Evolutionary conservation across 352 stramenopile species (phyloP), one percentile per base, ranked within the genome.

Genomic region (Phytophthora tubulina): DNA sequence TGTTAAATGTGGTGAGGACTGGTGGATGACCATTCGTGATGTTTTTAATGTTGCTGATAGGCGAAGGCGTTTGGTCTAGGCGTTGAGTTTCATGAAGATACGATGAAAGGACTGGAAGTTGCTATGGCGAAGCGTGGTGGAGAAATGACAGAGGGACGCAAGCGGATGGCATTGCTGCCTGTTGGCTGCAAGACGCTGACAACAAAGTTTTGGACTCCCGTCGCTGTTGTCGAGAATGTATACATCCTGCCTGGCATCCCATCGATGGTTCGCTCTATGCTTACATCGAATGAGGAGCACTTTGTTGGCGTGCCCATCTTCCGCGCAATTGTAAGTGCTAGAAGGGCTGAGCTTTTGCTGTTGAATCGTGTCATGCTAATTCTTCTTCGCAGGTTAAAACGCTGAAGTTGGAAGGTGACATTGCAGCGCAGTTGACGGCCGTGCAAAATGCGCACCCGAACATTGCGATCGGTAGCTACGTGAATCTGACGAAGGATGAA

Each of bases 231-330:
- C 21, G 63, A 94, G 53, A 96, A 96, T 60, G 86, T 96, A 27
- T 95, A 95, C 69, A 84, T 96, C 41, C 74, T 96, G 6, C 89
- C 89, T 2, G 89, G 89, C 4, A 95, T 96, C 44, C 89, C 89
- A 45, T 86, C 79, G 7, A 88, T 95, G 75, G 83, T 96, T 57
- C 80, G 86, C 42, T 83, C 90, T 35, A 96, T 96, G 88, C 84
- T 96, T 56, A 86, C 85, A 21, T 79, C 74, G 33, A 94, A 94
- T 53, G 84, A 94, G 69, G 78, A 89, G 36, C 85, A 93, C 32
- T 96, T 96, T 36, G 63, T 87, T 31, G 89, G 89, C 14, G 78
- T 94, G 30, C 88, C 82, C 3, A 95, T 95, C 51, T 85, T 91
- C 63, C 86, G 89, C 44, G 82, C 82, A 4, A 86, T 91, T 36